Percentiles rank a stretch among this genome's conserved stretches.
phyloP scores from a whole-genome alignment of 768 basidiomycete genomes.

The Amanita muscaria region DNA sequence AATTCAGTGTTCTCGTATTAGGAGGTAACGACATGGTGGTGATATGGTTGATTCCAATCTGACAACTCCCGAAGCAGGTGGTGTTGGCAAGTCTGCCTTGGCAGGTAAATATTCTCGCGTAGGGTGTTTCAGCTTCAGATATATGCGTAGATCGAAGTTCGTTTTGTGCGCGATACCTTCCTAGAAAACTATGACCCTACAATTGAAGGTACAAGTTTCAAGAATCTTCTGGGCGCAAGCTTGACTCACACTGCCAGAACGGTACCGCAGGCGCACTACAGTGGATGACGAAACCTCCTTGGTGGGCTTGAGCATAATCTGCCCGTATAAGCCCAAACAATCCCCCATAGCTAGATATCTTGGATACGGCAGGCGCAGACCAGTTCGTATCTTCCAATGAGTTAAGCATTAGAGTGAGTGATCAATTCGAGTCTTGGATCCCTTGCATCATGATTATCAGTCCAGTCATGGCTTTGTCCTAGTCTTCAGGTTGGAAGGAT shows the following conservation, averaged over 20 bases:
- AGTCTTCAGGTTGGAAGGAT: slow-evolving; percentile 55
- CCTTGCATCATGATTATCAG: slow-evolving; percentile 22
- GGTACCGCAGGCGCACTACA: slow-evolving; percentile 56
- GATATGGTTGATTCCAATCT: slow-evolving; percentile 1
- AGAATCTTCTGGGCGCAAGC: slow-evolving; percentile 12
- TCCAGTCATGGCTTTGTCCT: slow-evolving; percentile 72
- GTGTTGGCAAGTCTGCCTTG: slow-evolving; percentile 82
- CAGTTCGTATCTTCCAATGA: slow-evolving; percentile 82
- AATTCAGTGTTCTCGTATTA: slow-evolving; percentile 72
- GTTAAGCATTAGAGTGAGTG: slow-evolving; percentile 64
- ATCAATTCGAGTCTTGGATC: neutral
- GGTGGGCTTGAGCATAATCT: slow-evolving; percentile 30
- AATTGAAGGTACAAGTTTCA: slow-evolving; percentile 53
- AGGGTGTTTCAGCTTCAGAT: too few species aligned
- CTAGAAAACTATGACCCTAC: slow-evolving; percentile 76
- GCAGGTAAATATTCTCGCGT: slow-evolving; percentile 41
- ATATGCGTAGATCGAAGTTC: slow-evolving; percentile 30
- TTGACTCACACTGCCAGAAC: slow-evolving; percentile 35
- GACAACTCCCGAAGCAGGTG: slow-evolving; percentile 49
- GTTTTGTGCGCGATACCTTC: slow-evolving; percentile 67
- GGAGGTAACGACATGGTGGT: slow-evolving; percentile 44
- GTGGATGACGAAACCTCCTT: slow-evolving; percentile 57
- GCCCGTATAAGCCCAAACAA: too few species aligned
- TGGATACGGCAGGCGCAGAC: slow-evolving; percentile 80
- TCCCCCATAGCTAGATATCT: slow-evolving; percentile 39